phyloP scores from a whole-genome alignment of 805 yeast genomes.

The Deakozyma indianensis region DNA sequence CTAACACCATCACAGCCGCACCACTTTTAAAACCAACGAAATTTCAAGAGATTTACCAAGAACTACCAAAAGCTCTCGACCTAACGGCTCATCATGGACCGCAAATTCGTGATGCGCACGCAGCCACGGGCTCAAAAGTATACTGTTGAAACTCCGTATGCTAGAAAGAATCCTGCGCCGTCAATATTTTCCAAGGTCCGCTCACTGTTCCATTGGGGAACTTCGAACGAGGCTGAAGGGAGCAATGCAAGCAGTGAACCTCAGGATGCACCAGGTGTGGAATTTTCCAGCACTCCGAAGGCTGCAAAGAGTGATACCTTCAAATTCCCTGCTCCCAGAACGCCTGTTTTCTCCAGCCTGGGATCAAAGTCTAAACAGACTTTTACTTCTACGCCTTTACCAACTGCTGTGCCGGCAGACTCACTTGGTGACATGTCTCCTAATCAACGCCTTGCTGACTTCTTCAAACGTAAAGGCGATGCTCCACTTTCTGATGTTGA shows the following conservation, averaged over 20 bases:
- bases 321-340: neutral
- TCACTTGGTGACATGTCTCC: constrained; percentile 20
- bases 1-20: too few species aligned
- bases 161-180: neutral
- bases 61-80: too few species aligned
- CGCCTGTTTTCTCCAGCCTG: neutral
- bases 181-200: neutral
- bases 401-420: neutral
- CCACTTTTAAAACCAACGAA: too few species aligned
- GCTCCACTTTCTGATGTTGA: constrained; percentile 61
- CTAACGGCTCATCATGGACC: too few species aligned
- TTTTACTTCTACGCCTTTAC: neutral
- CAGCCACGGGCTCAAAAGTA: neutral
- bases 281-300: neutral
- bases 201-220: neutral
- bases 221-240: neutral
- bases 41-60: too few species aligned
- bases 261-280: neutral
- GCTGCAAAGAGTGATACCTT: neutral
- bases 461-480: constrained; percentile 63
- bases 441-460: constrained; percentile 49
- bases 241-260: too few species aligned
- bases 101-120: neutral
- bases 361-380: neutral
- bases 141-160: neutral